These are phyloP conservation scores for Magnaporthiopsis poae DNA, from an alignment of 2,329 filamentous ascomycete genomes.

Conservation along the genomic window DNA sequence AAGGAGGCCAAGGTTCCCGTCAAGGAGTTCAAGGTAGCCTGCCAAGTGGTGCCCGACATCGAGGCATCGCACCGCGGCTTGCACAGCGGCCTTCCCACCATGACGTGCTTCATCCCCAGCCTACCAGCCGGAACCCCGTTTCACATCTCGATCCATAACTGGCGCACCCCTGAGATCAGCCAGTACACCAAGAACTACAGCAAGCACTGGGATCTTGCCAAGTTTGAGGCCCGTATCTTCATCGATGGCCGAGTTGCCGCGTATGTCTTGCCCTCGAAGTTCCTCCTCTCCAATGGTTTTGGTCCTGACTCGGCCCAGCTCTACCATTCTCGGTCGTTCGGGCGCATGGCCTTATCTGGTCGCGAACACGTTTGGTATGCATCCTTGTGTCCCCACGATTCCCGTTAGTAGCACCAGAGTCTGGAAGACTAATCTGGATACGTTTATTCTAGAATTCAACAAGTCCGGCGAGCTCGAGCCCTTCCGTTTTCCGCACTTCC, in stretches of 20 bases:
- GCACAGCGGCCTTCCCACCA: conserved; percentile 48
- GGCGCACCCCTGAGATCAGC: conserved; percentile 53
- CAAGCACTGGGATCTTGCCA: conserved; percentile 44
- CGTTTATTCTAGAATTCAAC: conserved; percentile 31
- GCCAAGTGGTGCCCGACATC: conserved; percentile 53
- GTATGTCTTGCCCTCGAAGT: conserved; percentile 26
- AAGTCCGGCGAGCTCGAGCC: conserved; percentile 48
- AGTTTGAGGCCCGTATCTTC: conserved; percentile 58
- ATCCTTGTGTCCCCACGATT: not conserved
- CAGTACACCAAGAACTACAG: conserved; percentile 47
- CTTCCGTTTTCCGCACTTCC: conserved; percentile 66
- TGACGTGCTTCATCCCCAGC: conserved; percentile 64
- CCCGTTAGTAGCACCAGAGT: too few relatives aligned
- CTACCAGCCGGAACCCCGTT: conserved; percentile 50
- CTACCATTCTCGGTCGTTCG: conserved; percentile 42
- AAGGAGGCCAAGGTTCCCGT: conserved; percentile 56
- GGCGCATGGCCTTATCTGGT: conserved; percentile 42
- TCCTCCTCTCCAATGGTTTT: not conserved
- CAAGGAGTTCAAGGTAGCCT: conserved; percentile 73
- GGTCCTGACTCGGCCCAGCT: conserved; percentile 29
- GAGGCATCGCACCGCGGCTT: conserved; percentile 38
- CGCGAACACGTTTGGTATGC: conserved; percentile 32
- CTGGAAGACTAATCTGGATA: conserved; percentile 1
- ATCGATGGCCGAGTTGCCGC: conserved; percentile 57
- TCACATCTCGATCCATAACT: conserved; percentile 65